Conservation (phyloP, 2,329 filamentous ascomycete genomes). For the Macroventuria anomochaeta region DNA sequence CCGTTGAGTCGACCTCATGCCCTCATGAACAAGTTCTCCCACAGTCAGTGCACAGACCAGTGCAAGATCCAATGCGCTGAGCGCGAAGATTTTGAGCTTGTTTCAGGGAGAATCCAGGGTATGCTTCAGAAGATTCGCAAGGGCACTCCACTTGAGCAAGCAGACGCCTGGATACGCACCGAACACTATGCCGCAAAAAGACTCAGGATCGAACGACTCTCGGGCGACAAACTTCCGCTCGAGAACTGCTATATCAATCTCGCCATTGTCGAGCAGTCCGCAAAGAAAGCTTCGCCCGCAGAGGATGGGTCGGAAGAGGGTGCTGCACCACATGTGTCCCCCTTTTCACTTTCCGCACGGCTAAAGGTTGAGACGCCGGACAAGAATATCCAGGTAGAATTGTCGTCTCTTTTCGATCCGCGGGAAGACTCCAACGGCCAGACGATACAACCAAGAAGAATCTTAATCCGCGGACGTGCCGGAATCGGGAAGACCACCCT, state of each 20-base stretch:
- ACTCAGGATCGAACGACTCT: background rate
- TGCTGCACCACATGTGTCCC: background rate
- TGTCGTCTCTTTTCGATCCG: slow-evolving; percentile 3
- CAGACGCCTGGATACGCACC: background rate
- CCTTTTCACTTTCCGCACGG: background rate
- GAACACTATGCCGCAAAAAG: background rate
- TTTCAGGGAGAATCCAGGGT: background rate
- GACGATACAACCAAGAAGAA: slow-evolving; percentile 7
- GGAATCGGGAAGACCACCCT: slow-evolving; percentile 7
- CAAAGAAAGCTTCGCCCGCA: background rate
- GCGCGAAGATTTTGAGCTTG: background rate
- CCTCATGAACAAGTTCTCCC: no score
- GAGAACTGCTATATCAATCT: background rate
- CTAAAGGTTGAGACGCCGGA: slow-evolving; percentile 3
- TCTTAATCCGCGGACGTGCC: slow-evolving; percentile 3
- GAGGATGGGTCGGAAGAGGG: background rate
- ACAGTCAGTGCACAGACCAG: no score
- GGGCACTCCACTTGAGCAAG: background rate
- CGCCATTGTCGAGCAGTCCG: background rate
- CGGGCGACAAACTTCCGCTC: background rate
- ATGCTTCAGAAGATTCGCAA: background rate
- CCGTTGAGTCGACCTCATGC: no score
- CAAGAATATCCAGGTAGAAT: slow-evolving; percentile 1
- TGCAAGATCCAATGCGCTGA: no score
- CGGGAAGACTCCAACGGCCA: background rate